Evolutionary conservation across 345 rosid species (phyloP), one percentile per base, ranked within the genome.

Genomic region (Pseudoturritis turrita): DNA sequence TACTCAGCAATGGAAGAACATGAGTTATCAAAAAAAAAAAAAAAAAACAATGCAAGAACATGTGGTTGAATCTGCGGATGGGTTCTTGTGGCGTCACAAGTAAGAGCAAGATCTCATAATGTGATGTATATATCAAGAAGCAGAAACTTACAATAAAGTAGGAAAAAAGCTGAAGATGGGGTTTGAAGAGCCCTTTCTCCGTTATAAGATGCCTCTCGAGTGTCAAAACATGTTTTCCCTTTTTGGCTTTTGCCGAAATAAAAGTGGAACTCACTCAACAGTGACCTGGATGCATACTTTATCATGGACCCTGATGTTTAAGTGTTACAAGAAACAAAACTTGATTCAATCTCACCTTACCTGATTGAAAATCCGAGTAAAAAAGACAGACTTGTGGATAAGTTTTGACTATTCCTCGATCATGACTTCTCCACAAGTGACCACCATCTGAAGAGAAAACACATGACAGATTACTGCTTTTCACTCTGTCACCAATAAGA

Each of bases 171-270:
- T 55, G 72, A 69, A 87, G 82, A 69, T 85, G 81, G 63, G 77
- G 88, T 43, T 47, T 59, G 68, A 90, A 84, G 62, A 86, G 79
- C n/a, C 74, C 80, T 88, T 68, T 94, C 95, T 55, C 90, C 88
- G 7, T 47, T 82, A 55, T 71, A 85, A 39, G 90, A 87, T 70
- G 81, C 79, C 65, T 83, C 85, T 45, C 10, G 2, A 37, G 41
- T 49, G 35, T 36, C 40, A 67, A 53, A 37, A 22, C 19, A 66
- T n/a, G 23, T 12, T 37, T 52, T 22, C 47, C 36, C 25, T 55
- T 52, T 67, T 12, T 21, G 49, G 44, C 39, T 40, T n/a, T 37
- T 26, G 31, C 40, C 39, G 15, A 52, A 23, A 39, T 26, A 56
- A 29, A 12, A 43, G 25, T 31, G 45, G 62, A 80, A 79, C 89